Conservation (phyloP, 139 green algal species). For the Trebouxia sp. region DNA sequence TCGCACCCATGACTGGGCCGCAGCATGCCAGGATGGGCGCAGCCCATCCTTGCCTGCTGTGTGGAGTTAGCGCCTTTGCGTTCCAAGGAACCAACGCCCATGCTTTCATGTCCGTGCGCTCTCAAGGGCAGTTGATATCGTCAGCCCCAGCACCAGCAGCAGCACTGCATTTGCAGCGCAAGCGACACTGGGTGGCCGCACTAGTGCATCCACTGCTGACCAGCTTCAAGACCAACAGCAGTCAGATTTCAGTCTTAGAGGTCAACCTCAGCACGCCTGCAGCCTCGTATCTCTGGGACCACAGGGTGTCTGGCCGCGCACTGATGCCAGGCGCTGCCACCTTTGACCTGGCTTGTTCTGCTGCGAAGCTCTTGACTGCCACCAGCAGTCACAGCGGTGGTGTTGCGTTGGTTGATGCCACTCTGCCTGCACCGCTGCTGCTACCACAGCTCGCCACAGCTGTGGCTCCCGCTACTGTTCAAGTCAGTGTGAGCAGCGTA, state of each 20-base stretch:
- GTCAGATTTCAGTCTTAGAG: constrained; percentile 32
- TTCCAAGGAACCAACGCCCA: constrained; percentile 84
- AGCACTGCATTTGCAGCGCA: not conserved
- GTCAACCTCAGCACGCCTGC: not conserved
- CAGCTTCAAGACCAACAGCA: not conserved
- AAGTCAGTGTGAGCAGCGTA: not conserved
- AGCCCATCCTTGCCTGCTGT: not conserved
- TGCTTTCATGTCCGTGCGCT: constrained; percentile 37
- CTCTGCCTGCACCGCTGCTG: not conserved
- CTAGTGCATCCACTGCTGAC: constrained; percentile 10
- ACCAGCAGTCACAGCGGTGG: no score
- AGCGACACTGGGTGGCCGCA: not conserved
- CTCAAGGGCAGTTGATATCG: not conserved
- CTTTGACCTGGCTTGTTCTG: constrained; percentile 52
- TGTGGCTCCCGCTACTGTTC: not conserved
- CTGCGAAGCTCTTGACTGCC: constrained; percentile 21
- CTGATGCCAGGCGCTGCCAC: constrained; percentile 74
- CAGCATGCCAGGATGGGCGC: not conserved
- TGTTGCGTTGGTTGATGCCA: not conserved
- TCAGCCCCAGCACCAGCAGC: not conserved
- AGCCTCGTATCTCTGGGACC: constrained; percentile 63
- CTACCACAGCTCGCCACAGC: constrained; percentile 1
- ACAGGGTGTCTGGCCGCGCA: constrained; percentile 58
- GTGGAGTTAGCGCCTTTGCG: constrained; percentile 65
- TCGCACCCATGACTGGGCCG: not conserved